Percentiles rank a stretch among this genome's conserved stretches.
Evolutionary conservation across 2,329 filamentous ascomycete species (phyloP).

Genomic region (Sporothrix phasma): DNA sequence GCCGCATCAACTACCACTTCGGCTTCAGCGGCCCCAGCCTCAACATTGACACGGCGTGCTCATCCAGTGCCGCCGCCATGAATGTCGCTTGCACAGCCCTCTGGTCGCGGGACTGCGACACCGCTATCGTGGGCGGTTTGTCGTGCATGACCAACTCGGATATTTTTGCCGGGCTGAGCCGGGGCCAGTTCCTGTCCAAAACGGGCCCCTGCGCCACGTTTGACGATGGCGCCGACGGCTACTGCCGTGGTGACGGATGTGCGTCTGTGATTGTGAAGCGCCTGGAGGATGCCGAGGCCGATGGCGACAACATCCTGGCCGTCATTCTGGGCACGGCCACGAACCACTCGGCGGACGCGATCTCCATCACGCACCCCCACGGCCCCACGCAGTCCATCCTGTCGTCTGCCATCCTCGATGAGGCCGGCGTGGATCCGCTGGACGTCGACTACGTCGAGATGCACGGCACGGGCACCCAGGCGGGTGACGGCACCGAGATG

Average conservation of each 20-base stretch:
- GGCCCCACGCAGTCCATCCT: slow-evolving; percentile 63
- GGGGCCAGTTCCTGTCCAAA: slow-evolving; percentile 69
- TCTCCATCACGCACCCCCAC: slow-evolving; percentile 78
- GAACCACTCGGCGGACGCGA: slow-evolving; percentile 72
- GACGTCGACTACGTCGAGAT: slow-evolving; percentile 80
- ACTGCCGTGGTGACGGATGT: slow-evolving; percentile 66
- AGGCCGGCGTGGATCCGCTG: slow-evolving; percentile 63
- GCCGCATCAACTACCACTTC: slow-evolving; percentile 67
- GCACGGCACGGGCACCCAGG: slow-evolving; percentile 83
- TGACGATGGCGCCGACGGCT: slow-evolving; percentile 70
- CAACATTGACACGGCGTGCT: slow-evolving; percentile 70
- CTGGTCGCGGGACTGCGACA: slow-evolving; percentile 69
- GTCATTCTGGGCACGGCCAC: slow-evolving; percentile 66
- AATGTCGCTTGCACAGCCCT: slow-evolving; percentile 63
- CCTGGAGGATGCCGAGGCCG: slow-evolving; percentile 64
- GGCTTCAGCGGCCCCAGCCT: slow-evolving; percentile 65
- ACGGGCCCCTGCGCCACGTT: slow-evolving; percentile 71
- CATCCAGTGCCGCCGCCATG: slow-evolving; percentile 62
- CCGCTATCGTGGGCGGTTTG: slow-evolving; percentile 67
- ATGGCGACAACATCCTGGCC: slow-evolving; percentile 68
- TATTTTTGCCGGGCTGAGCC: slow-evolving; percentile 64
- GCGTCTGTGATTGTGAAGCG: slow-evolving; percentile 70
- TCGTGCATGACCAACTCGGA: slow-evolving; percentile 74
- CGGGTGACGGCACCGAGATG: slow-evolving; percentile 77
- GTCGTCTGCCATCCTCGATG: slow-evolving; percentile 59